Base-by-base conservation (phyloP, 2,329 filamentous ascomycete species). In the Colletotrichum lindemuthianum region DNA sequence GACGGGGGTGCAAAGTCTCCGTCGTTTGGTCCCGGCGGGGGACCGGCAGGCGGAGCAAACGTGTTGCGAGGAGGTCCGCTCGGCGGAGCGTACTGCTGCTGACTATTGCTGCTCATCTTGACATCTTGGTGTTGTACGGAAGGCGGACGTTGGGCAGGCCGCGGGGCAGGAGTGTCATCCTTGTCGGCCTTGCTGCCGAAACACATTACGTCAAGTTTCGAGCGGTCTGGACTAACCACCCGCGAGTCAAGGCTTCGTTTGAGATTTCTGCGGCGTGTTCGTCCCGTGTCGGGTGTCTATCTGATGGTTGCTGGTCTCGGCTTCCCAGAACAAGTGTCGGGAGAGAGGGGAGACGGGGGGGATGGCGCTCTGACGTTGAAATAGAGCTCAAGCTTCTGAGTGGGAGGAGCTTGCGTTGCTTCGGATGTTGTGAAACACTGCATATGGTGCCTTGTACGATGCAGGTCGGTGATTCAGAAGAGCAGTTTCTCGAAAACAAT, bases 131-230 rank as follows among this genome's bases (percentile, higher is more conserved):
- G 54, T 49, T 41, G 54, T 40, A 48, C 50, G 8, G 51, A 60
- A 33, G 53, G 48, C 45, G 47, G 61, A 41, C n/a, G 69, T 70
- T 73, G 74, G 12, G 54, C 73, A 9, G 80, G 82, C 36, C 79
- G 74, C 3, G 82, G 76, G 8, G 79, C 74, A 16, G 76, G 76
- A 36, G 78, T 78, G 63, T 78, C 71, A 39, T 74, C 71, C 53
- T 72, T 69, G 52, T 79, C 76, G 60, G 81, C 76, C 53, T 80
- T 82, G 68, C 74, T 74, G 48, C 82, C 80, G 69, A 85, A 85
- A 72, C 83, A 86, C 83, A 86, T 85, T 9, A 24, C 24, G 15
- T 45, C 24, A n/a, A 45, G 43, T 6, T 16, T n/a, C 41, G 41
- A 43, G 41, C 41, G 41, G 12, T 10, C 15, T 7, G 24, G 43